Evolutionary conservation across 2,329 filamentous ascomycete genomes (phyloP).

Genomic region (Thielaviopsis populi): DNA sequence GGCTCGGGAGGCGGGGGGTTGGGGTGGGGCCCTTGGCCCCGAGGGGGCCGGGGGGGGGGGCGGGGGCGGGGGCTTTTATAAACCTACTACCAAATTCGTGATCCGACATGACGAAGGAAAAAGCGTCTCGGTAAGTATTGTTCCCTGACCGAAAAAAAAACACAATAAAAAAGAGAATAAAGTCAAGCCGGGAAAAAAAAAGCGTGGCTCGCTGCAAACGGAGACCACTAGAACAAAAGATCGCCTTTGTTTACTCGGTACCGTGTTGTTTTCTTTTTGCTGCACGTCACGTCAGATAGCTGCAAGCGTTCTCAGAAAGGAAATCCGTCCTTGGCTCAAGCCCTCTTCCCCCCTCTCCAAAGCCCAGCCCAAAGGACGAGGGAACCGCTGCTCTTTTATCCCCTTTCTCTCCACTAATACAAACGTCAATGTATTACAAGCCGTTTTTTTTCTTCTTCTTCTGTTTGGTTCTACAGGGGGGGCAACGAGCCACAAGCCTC

Average conservation of each 20-base stretch:
- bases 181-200: too few species aligned
- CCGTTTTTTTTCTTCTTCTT: neutral
- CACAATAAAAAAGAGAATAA: neutral
- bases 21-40: neutral
- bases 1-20: neutral
- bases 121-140: neutral
- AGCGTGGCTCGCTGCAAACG: too few species aligned
- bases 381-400: constrained; percentile 8
- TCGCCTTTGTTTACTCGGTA: too few species aligned
- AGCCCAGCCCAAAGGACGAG: neutral
- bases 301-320: neutral
- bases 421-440: neutral
- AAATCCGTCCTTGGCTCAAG: neutral
- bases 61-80: neutral
- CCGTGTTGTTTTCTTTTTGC: too few species aligned
- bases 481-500: neutral
- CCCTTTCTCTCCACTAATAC: neutral
- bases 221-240: too few species aligned
- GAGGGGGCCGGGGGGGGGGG: neutral
- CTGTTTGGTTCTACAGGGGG: neutral
- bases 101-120: constrained; percentile 40
- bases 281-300: too few species aligned
- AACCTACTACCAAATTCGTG: constrained; percentile 49
- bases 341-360: neutral
- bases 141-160: neutral